Percentiles rank a stretch among this genome's conserved stretches.
These are phyloP conservation scores for Tolypocladium ophioglossoides DNA, from an alignment of 2,329 filamentous ascomycete genomes.

Conservation along the genomic window DNA sequence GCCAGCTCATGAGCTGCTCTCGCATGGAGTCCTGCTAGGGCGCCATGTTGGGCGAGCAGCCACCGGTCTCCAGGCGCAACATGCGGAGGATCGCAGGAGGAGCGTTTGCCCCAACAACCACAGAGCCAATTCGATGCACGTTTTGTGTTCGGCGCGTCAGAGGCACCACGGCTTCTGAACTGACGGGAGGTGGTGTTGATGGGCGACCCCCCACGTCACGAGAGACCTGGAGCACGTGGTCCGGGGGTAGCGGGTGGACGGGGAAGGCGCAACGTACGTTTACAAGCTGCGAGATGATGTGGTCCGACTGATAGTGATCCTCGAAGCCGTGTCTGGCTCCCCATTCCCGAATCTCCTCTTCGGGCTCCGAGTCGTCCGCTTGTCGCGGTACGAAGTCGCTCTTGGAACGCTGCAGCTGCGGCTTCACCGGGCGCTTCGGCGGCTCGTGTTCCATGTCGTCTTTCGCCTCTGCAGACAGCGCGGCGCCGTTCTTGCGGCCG, in stretches of 20 bases:
- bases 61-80: not conserved
- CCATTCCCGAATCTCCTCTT: conserved; percentile 39
- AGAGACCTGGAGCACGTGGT: conserved; percentile 3
- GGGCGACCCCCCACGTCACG: not conserved
- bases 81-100: not conserved
- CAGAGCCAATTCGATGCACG: not conserved
- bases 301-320: conserved; percentile 81
- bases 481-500: conserved; percentile 26
- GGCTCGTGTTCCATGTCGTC: conserved; percentile 25
- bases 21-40: not conserved
- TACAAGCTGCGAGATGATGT: conserved; percentile 75
- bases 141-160: not conserved
- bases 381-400: conserved; percentile 40
- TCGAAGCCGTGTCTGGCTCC: conserved; percentile 79
- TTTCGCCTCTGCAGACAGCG: conserved; percentile 10
- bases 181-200: not conserved
- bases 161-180: not conserved
- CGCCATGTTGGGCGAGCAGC: not conserved
- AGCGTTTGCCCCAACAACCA: not conserved
- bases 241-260: conserved; percentile 1
- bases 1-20: not conserved
- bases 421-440: conserved; percentile 31
- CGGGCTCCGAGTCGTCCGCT: conserved; percentile 27
- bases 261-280: conserved; percentile 46
- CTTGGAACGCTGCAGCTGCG: conserved; percentile 43